Conservation (phyloP, 352 stramenopile genomes). For the Globisporangium perplexum region DNA sequence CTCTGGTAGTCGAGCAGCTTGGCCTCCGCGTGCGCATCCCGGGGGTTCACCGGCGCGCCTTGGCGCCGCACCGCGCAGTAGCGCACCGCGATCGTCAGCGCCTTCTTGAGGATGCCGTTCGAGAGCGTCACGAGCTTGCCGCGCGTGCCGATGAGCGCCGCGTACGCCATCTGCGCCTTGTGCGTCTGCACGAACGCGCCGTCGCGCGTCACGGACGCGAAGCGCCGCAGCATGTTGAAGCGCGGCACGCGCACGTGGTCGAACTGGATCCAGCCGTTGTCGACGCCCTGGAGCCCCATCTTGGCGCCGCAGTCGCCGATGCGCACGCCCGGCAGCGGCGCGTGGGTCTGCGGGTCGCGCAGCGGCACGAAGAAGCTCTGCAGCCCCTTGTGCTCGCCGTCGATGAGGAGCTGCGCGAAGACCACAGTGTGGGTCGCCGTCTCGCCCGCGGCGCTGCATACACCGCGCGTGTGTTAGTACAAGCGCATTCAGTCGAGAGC, state of each 20-base stretch:
- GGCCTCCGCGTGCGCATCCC: conserved; percentile 53
- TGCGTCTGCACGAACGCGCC: conserved; percentile 60
- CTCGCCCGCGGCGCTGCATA: conserved; percentile 67
- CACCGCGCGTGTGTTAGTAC: not conserved
- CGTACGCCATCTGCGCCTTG: conserved; percentile 67
- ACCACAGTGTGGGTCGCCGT: conserved; percentile 94
- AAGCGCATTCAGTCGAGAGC: not conserved
- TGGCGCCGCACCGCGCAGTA: conserved; percentile 94
- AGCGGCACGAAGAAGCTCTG: conserved; percentile 96
- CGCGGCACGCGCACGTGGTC: conserved; percentile 67
- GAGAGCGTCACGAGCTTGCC: conserved; percentile 72
- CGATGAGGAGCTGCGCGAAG: conserved; percentile 90
- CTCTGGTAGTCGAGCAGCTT: conserved; percentile 95
- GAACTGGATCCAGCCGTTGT: conserved; percentile 79
- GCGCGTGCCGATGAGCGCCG: conserved; percentile 66
- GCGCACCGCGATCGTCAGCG: conserved; percentile 90
- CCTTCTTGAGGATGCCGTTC: conserved; percentile 84
- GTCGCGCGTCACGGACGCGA: conserved; percentile 53
- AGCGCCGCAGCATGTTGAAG: conserved; percentile 71
- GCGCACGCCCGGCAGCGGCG: conserved; percentile 37
- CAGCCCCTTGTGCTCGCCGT: conserved; percentile 79
- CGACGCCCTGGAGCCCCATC: conserved; percentile 67
- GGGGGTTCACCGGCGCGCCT: conserved; percentile 54
- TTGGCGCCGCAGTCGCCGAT: conserved; percentile 70
- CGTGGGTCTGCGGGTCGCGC: conserved; percentile 78